phyloP scores from a whole-genome alignment of 2,329 filamentous ascomycete species.

The Fusarium bulbicola region DNA sequence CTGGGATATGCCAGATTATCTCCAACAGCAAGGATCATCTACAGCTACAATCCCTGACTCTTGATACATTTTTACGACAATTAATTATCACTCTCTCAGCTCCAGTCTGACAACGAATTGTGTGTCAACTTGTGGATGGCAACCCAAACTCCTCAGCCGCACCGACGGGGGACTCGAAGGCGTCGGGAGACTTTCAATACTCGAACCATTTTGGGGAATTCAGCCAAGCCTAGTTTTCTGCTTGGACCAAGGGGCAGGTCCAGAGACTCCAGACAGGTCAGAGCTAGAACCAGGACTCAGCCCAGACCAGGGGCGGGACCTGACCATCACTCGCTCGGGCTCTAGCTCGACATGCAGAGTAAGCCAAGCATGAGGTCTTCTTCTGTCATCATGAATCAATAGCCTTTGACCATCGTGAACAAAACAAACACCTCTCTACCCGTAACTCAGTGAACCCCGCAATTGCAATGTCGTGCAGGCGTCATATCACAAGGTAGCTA shows the following conservation, averaged over 20 bases:
- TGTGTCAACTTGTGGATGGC: not conserved
- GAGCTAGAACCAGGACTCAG: not conserved
- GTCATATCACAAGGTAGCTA: not conserved
- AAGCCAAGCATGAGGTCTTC: slow-evolving; percentile 20
- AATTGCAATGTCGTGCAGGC: slow-evolving; percentile 24
- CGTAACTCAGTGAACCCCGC: slow-evolving; percentile 17
- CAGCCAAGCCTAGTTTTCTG: slow-evolving; percentile 27
- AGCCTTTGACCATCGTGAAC: not conserved
- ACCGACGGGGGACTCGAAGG: slow-evolving; percentile 9
- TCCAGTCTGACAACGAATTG: not conserved
- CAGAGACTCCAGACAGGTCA: slow-evolving; percentile 2
- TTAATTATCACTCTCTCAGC: not conserved
- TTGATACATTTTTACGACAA: not conserved
- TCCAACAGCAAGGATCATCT: slow-evolving; percentile 12
- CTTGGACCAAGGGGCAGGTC: slow-evolving; percentile 37
- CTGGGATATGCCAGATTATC: slow-evolving; percentile 15
- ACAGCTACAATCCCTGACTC: not conserved
- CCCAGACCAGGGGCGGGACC: slow-evolving; percentile 1
- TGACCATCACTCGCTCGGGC: slow-evolving; percentile 14
- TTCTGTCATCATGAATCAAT: slow-evolving; percentile 29
- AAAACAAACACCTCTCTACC: not conserved
- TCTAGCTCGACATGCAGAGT: slow-evolving; percentile 14
- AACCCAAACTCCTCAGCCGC: slow-evolving; percentile 11
- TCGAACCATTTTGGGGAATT: slow-evolving; percentile 23
- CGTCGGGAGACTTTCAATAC: slow-evolving; percentile 25